These are phyloP conservation scores for Glaciozyma antarctica DNA, from an alignment of 768 basidiomycete genomes.

Conservation along the genomic window DNA sequence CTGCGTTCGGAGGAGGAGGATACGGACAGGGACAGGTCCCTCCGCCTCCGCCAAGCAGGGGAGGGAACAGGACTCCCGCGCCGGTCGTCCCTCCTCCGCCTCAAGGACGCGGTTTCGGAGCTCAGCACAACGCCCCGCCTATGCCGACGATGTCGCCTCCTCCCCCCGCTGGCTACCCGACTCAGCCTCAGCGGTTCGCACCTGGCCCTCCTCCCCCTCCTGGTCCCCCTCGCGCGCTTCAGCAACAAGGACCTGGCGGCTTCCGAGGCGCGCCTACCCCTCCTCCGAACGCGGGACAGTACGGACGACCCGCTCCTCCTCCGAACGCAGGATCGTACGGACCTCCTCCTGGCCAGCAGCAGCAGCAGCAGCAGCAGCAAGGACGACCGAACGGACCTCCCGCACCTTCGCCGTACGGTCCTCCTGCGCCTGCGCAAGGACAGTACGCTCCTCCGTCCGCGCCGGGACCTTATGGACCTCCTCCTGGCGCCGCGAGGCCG, in stretches of 20 bases:
- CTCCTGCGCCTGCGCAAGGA: slow-evolving; percentile 35
- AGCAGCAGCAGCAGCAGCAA: slow-evolving; percentile 5
- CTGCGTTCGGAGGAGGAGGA: background rate
- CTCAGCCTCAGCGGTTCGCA: slow-evolving; percentile 2
- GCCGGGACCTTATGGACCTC: slow-evolving; percentile 19
- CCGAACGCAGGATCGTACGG: slow-evolving; percentile 1
- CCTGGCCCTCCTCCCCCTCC: slow-evolving; percentile 38
- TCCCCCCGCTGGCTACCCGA: slow-evolving; percentile 21
- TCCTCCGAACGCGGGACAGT: background rate
- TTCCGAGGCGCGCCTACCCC: slow-evolving; percentile 4
- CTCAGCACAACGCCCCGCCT: slow-evolving; percentile 1
- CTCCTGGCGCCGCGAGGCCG: slow-evolving; percentile 35
- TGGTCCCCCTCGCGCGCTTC: slow-evolving; percentile 32
- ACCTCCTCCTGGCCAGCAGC: slow-evolving; percentile 9
- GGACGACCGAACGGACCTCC: slow-evolving; percentile 2
- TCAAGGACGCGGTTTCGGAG: slow-evolving; percentile 14
- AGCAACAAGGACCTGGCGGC: slow-evolving; percentile 25
- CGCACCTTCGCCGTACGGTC: slow-evolving; percentile 32
- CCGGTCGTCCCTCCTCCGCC: slow-evolving; percentile 42
- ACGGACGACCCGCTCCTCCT: slow-evolving; percentile 2
- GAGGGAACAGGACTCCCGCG: slow-evolving; percentile 37
- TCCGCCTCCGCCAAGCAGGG: slow-evolving; percentile 44
- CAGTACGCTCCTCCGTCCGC: slow-evolving; percentile 36
- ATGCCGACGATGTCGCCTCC: slow-evolving; percentile 22
- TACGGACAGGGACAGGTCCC: slow-evolving; percentile 31